Conservation (phyloP, 345 rosid species). For the Euclidium syriacum region DNA sequence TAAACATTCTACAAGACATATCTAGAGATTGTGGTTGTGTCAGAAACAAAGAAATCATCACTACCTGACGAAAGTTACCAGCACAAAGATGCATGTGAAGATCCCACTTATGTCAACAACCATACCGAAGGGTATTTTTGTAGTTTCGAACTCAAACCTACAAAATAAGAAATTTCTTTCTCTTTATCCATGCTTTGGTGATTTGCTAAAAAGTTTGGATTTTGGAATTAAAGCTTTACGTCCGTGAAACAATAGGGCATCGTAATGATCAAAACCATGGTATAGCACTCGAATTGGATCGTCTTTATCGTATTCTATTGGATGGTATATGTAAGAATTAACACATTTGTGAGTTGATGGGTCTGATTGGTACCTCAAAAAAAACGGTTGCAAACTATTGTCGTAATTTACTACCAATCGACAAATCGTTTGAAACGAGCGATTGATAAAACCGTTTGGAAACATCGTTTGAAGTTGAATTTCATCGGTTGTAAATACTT, state of each 20-base stretch:
- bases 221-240: constrained; percentile 8
- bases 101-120: constrained; percentile 12
- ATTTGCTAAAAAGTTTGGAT: constrained; percentile 27
- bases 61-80: constrained; percentile 18
- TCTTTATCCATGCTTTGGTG: no score
- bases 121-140: not conserved
- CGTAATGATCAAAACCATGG: constrained; percentile 92
- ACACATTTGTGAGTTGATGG: no score
- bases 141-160: no score
- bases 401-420: no score
- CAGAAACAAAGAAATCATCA: constrained; percentile 17
- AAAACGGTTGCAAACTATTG: no score
- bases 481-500: no score
- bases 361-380: no score
- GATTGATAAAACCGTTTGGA: no score
- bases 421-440: no score
- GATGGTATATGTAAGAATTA: no score
- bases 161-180: no score
- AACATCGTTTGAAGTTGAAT: no score
- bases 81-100: constrained; percentile 20
- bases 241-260: constrained; percentile 49
- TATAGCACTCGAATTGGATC: constrained; percentile 75
- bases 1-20: not conserved
- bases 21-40: not conserved
- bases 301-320: constrained; percentile 73